Base-by-base conservation (phyloP, 1,284 basidiomycete genomes). In the Malassezia equina region DNA sequence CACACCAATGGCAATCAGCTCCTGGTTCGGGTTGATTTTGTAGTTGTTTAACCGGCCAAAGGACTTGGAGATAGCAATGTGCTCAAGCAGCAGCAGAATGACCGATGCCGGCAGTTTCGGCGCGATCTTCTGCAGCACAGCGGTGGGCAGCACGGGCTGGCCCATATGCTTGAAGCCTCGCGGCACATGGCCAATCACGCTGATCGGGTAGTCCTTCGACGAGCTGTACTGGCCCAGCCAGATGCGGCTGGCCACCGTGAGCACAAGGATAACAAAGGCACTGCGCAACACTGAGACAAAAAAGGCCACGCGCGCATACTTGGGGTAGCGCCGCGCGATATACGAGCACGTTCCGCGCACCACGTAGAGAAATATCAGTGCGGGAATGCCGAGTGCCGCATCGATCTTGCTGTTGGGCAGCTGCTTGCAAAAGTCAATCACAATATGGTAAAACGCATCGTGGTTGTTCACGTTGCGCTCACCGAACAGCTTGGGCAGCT, bases 11-110 rank as follows among this genome's bases (percentile, higher is more conserved):
- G 94, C 93, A 66, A 96, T 86, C 48, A 96, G 81, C 76, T 96
- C 93, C 76, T 96, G 93, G 77, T 90, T 91, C 15, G 93, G 90
- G 71, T 95, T 85, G 76, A 98, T 96, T 76, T 90, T 95, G 81
- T 98, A 98, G 32, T 86, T 85, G 76, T 98, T 96, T 61, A 95
- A 76, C 58, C 93, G 84, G 59, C 94, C 93, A 75, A 98, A 98
- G 0, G 90, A 88, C 86, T 75, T 59, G 50, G 87, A 83, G 65
- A 96, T 98, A 44, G 91, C 86, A 61, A 98, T 95, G 78, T 98
- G 94, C 76, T 98, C 93, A 47, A 98, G 81, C 13, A 98, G 80
- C 40, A 98, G 80, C 64, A 98, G 87, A 71, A 98, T 93, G 6
- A 90, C 91, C 36, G 91, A 86, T 12, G 94, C 86, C 2, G 91